Conservation (phyloP, 352 stramenopile species). For the Globisporangium iwayamae region DNA sequence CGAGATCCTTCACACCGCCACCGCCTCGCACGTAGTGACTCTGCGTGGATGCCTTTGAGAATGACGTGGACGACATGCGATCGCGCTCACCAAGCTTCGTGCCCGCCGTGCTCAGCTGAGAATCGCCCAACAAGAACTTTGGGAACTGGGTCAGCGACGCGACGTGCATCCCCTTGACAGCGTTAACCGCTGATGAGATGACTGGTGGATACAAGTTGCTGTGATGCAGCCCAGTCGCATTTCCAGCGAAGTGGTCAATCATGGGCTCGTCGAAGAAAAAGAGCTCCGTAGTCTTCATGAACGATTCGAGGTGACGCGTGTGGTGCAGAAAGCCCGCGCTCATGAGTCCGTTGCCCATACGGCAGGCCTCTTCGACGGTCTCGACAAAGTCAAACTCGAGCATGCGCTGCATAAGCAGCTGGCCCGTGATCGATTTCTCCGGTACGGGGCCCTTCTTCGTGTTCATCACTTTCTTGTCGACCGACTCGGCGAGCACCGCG, state of each 20-base stretch:
- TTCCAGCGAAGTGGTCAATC: constrained; percentile 20
- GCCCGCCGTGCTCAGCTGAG: constrained; percentile 7
- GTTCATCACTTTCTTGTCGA: constrained; percentile 26
- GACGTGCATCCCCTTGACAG: constrained; percentile 9
- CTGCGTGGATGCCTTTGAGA: constrained; percentile 22
- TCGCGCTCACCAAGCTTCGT: constrained; percentile 1
- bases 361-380: constrained; percentile 41
- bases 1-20: constrained; percentile 11
- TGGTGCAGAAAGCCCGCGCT: constrained; percentile 68
- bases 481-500: constrained; percentile 26
- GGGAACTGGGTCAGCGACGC: constrained; percentile 7
- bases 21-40: constrained; percentile 19
- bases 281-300: constrained; percentile 42
- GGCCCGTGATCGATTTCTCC: constrained; percentile 32
- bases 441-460: constrained; percentile 25
- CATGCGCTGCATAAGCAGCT: constrained; percentile 61
- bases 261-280: constrained; percentile 47
- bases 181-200: constrained; percentile 1
- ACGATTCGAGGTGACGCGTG: constrained; percentile 35
- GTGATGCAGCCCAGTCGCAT: constrained; percentile 17
- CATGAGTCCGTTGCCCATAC: constrained; percentile 61
- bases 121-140: constrained; percentile 2
- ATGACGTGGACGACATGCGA: constrained; percentile 24
- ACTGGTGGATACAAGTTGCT: constrained; percentile 11
- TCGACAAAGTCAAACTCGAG: constrained; percentile 51